Percentiles rank a stretch among this genome's conserved stretches.
Evolutionary conservation across 208 protist species (phyloP).

Genomic region (Leishmania arabica): DNA sequence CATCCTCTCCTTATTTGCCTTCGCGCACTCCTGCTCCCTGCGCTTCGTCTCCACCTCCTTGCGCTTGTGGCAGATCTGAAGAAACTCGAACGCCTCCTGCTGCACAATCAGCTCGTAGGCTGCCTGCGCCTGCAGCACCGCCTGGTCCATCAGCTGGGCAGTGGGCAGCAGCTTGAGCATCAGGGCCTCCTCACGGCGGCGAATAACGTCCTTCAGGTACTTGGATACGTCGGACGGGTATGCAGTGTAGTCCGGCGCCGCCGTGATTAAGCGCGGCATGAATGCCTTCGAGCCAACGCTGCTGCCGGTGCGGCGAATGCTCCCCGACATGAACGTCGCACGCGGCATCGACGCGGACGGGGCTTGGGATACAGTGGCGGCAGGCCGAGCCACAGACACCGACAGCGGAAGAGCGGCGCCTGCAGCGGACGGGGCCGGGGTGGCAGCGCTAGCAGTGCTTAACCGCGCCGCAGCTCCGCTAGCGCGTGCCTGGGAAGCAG

Average conservation of each 20-base stretch:
- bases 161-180: constrained; percentile 63
- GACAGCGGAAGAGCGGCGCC: background rate
- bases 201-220: constrained; percentile 59
- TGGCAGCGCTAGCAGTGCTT: background rate
- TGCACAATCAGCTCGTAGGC: constrained; percentile 43
- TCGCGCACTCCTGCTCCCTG: constrained; percentile 40
- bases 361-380: constrained; percentile 1
- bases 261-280: constrained; percentile 16
- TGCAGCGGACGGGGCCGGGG: background rate
- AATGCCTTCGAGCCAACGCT: constrained; percentile 12
- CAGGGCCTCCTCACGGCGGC: constrained; percentile 47
- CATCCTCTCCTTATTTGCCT: constrained; percentile 31
- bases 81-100: constrained; percentile 50
- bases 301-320: constrained; percentile 7
- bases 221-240: constrained; percentile 54
- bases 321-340: background rate
- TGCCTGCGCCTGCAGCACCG: constrained; percentile 50
- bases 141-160: constrained; percentile 56
- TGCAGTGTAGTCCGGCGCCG: constrained; percentile 17
- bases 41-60: constrained; percentile 46
- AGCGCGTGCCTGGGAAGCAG: constrained; percentile 2
- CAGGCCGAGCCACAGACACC: background rate
- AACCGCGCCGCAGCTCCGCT: background rate
- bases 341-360: constrained; percentile 11
- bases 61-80: constrained; percentile 48